Base-by-base conservation (phyloP, 495 filamentous ascomycete genomes). In the Aspergillus funiculosus region DNA sequence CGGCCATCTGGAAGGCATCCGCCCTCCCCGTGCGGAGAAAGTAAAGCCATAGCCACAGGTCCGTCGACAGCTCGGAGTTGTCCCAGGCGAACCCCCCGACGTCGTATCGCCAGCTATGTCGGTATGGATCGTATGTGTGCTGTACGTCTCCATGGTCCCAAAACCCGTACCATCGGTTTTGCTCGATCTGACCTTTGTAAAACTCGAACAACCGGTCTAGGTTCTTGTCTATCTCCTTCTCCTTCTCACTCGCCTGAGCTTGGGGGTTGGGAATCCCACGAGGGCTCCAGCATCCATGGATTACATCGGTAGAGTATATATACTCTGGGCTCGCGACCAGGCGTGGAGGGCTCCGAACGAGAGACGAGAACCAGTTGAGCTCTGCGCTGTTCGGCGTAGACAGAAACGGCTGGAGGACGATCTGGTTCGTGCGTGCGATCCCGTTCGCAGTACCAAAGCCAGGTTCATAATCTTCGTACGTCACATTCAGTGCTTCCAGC, bases 21-120 rank as follows among this genome's bases (percentile, higher is more conserved):
- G 60, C 60, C 18, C 64, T 58, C 6, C 69, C 68, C 0, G 69
- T 77, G 13, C 66, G 67, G 4, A 77, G 59, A 50, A 72, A 77
- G 41, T 75, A 69, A 5, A 68, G 67, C 73, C 73, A 77, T 17
- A 77, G 60, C 53, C 68, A 77, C 1, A 73, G 53, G 45, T 77
- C 72, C 0, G 73, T 66, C 2, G 73, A 77, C 1, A 77, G 62
- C 39, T 77, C 73, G 1, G 71, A 75, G 53, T 77, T 77, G 42
- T 75, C 73, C 73, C 73, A 77, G 1, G 73, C 72, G 58, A 67
- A 77, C 0, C 73, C 73, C 6, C 73, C 73, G 14, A 77, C 45
- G 39, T 77, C 73, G 39, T 74, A 77, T 5, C 73, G 60, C 73
- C 73, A 77, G 8, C 57, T 65, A 44, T 75, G 72, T 18, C 73